These are phyloP conservation scores for Ganoderma lucidum DNA, from an alignment of 1,284 basidiomycete genomes.

Conservation along the genomic window DNA sequence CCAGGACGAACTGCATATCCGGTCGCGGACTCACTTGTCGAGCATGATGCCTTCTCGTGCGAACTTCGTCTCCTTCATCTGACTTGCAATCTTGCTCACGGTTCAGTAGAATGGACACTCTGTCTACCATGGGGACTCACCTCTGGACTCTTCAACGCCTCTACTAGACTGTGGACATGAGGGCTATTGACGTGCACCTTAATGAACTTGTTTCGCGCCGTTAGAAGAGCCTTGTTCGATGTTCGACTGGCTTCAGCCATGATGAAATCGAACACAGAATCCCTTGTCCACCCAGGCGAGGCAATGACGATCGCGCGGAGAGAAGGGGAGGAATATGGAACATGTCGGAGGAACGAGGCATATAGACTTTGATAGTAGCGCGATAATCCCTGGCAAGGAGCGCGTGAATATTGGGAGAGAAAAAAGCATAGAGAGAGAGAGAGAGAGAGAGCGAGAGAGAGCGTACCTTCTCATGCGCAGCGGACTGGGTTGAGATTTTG, in stretches of 20 bases:
- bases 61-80: slow-evolving; percentile 97
- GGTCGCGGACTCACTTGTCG: slow-evolving; percentile 69
- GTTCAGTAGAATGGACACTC: slow-evolving; percentile 12
- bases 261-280: slow-evolving; percentile 89
- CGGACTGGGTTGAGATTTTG: slow-evolving; percentile 85
- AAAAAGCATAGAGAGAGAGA: neutral
- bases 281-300: slow-evolving; percentile 95
- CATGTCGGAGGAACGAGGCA: slow-evolving; percentile 88
- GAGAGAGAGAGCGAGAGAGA: neutral
- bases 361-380: slow-evolving; percentile 91
- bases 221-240: slow-evolving; percentile 85
- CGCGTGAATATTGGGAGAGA: slow-evolving; percentile 1
- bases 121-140: slow-evolving; percentile 49
- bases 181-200: slow-evolving; percentile 93
- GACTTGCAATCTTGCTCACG: slow-evolving; percentile 63
- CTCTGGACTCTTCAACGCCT: slow-evolving; percentile 94
- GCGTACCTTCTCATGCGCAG: slow-evolving; percentile 79
- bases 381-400: slow-evolving; percentile 57
- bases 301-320: slow-evolving; percentile 95
- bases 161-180: slow-evolving; percentile 95
- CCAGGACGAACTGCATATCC: neutral
- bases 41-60: slow-evolving; percentile 92
- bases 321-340: slow-evolving; percentile 78
- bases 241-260: slow-evolving; percentile 82
- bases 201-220: slow-evolving; percentile 84